These are phyloP conservation scores for Beauveria asiatica DNA, from an alignment of 2,329 filamentous ascomycete genomes.

Conservation along the genomic window DNA sequence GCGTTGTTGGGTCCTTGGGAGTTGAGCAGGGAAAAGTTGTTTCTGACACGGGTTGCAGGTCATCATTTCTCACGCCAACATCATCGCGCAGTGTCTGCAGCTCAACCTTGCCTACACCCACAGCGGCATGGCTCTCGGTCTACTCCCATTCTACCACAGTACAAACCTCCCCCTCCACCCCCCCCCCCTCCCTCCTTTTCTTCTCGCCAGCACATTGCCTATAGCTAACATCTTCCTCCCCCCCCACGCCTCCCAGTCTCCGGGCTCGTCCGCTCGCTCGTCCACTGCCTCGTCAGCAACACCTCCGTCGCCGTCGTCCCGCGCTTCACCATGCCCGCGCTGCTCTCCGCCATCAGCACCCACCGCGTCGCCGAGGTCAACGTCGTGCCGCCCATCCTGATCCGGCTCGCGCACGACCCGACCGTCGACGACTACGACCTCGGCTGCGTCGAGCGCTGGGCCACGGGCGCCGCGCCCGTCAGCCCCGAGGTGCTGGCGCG, in stretches of 20 bases:
- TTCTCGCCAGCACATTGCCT: too few species aligned
- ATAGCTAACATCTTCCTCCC: neutral
- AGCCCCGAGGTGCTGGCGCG: slow-evolving; percentile 9
- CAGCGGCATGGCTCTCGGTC: slow-evolving; percentile 13
- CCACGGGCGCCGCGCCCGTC: slow-evolving; percentile 15
- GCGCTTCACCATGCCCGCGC: slow-evolving; percentile 16
- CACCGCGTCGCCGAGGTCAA: slow-evolving; percentile 17
- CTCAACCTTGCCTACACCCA: slow-evolving; percentile 8
- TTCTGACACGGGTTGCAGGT: neutral
- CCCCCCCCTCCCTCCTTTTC: too few species aligned
- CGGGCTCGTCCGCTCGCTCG: neutral
- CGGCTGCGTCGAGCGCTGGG: slow-evolving; percentile 10
- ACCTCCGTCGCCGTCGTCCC: slow-evolving; percentile 18
- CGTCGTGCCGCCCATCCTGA: slow-evolving; percentile 19
- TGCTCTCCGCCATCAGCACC: slow-evolving; percentile 15
- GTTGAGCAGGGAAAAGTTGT: neutral
- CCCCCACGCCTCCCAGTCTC: neutral
- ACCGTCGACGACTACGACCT: slow-evolving; percentile 14
- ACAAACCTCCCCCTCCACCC: neutral
- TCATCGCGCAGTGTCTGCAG: slow-evolving; percentile 17
- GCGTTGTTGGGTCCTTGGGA: neutral
- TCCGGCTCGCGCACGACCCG: slow-evolving; percentile 17
- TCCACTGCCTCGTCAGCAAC: slow-evolving; percentile 14
- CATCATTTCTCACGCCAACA: slow-evolving; percentile 18
- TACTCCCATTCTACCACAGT: slow-evolving; percentile 21